These are phyloP conservation scores for Austroboletus festivus DNA, from an alignment of 768 basidiomycete genomes.

Conservation along the genomic window DNA sequence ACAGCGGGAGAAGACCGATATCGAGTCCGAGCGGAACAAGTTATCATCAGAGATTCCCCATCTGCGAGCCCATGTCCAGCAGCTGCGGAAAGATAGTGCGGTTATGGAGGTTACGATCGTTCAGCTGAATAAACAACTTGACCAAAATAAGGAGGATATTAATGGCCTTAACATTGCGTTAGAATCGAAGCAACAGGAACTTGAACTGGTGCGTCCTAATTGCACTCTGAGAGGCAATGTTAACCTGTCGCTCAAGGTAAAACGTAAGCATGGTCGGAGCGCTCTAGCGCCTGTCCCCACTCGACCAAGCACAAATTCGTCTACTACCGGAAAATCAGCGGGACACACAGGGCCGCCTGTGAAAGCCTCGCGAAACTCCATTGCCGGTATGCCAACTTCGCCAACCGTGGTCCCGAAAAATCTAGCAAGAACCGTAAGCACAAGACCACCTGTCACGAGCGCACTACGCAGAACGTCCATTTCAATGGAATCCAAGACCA, in stretches of 20 bases:
- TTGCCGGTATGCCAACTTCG: constrained; percentile 32
- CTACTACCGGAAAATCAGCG: constrained; percentile 26
- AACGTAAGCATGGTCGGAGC: constrained; percentile 57
- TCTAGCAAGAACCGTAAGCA: constrained; percentile 23
- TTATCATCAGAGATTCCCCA: constrained; percentile 53
- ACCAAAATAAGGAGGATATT: constrained; percentile 72
- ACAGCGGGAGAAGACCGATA: constrained; percentile 53
- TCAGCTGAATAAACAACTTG: constrained; percentile 64
- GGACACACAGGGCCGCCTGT: constrained; percentile 54
- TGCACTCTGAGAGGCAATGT: not conserved
- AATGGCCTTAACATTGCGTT: constrained; percentile 86
- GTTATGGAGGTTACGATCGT: constrained; percentile 79
- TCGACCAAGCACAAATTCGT: constrained; percentile 39
- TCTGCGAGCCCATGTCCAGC: constrained; percentile 60
- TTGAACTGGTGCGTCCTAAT: constrained; percentile 68
- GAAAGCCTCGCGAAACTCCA: constrained; percentile 32
- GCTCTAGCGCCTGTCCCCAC: constrained; percentile 58
- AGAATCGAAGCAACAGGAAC: constrained; percentile 91
- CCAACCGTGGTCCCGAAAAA: constrained; percentile 34
- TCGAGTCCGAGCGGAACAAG: constrained; percentile 44
- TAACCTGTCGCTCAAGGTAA: constrained; percentile 43
- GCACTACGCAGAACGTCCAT: constrained; percentile 30
- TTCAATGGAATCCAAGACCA: constrained; percentile 34
- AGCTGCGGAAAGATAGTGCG: constrained; percentile 77
- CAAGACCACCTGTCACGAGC: constrained; percentile 11